Percentiles rank a stretch among this genome's conserved stretches.
Conservation (phyloP, 768 basidiomycete genomes). For the Coprinopsis marcescibilis region DNA sequence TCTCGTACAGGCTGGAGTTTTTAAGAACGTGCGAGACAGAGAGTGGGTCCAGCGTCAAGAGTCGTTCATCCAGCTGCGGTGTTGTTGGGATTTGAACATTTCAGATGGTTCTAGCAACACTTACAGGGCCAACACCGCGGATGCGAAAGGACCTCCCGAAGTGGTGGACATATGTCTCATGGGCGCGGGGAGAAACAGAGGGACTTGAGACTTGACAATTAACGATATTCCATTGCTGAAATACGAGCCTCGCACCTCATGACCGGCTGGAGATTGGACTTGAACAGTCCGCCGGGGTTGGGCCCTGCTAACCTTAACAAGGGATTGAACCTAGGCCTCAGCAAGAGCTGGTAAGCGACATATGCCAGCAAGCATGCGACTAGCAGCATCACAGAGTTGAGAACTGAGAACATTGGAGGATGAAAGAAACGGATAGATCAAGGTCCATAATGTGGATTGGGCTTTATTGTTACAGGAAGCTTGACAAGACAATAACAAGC, state of each 20-base stretch:
- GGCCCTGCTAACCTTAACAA: conserved; percentile 59
- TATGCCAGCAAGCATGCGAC: conserved; percentile 15
- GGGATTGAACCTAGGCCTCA: conserved; percentile 36
- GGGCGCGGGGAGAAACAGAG: conserved; percentile 43
- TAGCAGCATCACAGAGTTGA: conserved; percentile 9
- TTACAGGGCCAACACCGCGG: conserved; percentile 61
- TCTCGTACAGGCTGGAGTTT: conserved; percentile 69
- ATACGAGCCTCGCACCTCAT: conserved; percentile 44
- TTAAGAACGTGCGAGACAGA: conserved; percentile 72
- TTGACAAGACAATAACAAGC: conserved; percentile 1
- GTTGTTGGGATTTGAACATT: neutral
- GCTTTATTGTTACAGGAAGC: conserved; percentile 8
- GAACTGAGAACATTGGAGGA: conserved; percentile 13
- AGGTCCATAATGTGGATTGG: neutral
- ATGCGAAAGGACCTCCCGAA: conserved; percentile 71
- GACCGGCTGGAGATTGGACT: conserved; percentile 47
- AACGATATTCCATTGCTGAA: neutral
- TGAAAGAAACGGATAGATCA: conserved; percentile 3
- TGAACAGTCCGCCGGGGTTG: conserved; percentile 38
- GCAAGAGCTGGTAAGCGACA: conserved; percentile 24
- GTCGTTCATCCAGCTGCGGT: conserved; percentile 67
- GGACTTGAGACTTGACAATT: conserved; percentile 33
- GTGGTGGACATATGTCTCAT: conserved; percentile 46
- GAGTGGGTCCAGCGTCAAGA: conserved; percentile 75
- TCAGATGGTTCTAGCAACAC: conserved; percentile 20